phyloP scores from a whole-genome alignment of 2,329 filamentous ascomycete genomes.

The Lecanicillium sp. region DNA sequence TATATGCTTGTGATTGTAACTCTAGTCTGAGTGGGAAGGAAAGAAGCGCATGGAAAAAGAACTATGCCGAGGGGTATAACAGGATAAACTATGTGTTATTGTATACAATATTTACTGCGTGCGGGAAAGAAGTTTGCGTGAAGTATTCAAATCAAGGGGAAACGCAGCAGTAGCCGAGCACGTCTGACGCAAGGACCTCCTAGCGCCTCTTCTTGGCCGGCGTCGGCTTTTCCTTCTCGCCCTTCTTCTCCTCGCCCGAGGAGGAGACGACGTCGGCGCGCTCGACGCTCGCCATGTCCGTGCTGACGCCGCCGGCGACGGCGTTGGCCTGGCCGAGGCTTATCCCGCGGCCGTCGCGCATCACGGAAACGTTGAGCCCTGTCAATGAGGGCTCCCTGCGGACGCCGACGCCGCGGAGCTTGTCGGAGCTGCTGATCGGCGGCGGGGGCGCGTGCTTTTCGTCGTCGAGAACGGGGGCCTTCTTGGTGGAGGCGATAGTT shows the following conservation, averaged over 20 bases:
- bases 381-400: constrained; percentile 6
- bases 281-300: constrained; percentile 4
- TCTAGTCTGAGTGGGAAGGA: too few relatives aligned
- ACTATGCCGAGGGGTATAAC: too few relatives aligned
- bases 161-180: not conserved
- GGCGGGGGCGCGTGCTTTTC: not conserved
- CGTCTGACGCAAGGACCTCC: not conserved
- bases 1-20: too few relatives aligned
- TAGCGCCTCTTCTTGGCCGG: constrained; percentile 9
- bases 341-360: constrained; percentile 14
- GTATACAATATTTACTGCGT: not conserved
- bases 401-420: constrained; percentile 11
- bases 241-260: constrained; percentile 11
- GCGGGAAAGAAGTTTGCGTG: too few relatives aligned
- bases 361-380: constrained; percentile 4
- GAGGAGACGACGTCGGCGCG: constrained; percentile 7
- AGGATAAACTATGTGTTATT: too few relatives aligned
- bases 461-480: not conserved
- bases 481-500: not conserved
- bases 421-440: not conserved
- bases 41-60: too few relatives aligned
- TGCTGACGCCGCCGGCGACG: constrained; percentile 4
- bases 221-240: constrained; percentile 1
- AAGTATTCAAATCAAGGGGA: too few relatives aligned
- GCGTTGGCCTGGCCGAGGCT: constrained; percentile 10